Evolutionary conservation across 257 asterid species (phyloP), one percentile per base, ranked within the genome.

Genomic region (Thymus quinquecostatus): DNA sequence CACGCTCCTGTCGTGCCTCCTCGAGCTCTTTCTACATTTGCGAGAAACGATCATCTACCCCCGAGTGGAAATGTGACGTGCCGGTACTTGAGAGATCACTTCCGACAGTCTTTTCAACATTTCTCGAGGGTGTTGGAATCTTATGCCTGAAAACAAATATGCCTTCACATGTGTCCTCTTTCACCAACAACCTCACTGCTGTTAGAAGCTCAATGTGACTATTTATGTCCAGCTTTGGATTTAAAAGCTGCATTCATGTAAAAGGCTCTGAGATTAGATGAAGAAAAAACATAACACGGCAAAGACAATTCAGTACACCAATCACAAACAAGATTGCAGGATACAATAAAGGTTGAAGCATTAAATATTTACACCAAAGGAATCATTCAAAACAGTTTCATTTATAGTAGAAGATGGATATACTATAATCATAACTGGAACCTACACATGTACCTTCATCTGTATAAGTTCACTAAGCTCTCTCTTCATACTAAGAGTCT

Each of bases 121-220:
- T 83, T 72, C 60, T 83, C 59, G 90, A 50, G 73, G 82, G 29
- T 55, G 85, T 8, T 36, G 89, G 65, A 56, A 75, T 58, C 78
- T 85, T 87, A 47, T 86, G 92, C 47, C 91, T 92, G 77, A 79
- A 91, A 68, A 94, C 97, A 79, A 94, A 94, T 77, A 87, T 88
- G 70, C 99, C 99, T 73, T 86, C 91, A 40, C 97, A 87, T 55
- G 66, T 88, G 75, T 94, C 99, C 79, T 91, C 89, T 6, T 95
- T 80, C 69, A 91, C 82, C 80, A 91, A 79, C 74, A 92, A 83
- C 76, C 92, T 84, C 65, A 91, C 90, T 48, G 97, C 95, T 61
- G 80, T 78, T 62, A 91, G 81, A 77, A 94, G 95, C 64, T 88
- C 97, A 29, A 69, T 65, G 33, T 84, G 80, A 54, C 73, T 65